phyloP scores from a whole-genome alignment of 805 yeast species.

The Scheffersomyces stipitis region DNA sequence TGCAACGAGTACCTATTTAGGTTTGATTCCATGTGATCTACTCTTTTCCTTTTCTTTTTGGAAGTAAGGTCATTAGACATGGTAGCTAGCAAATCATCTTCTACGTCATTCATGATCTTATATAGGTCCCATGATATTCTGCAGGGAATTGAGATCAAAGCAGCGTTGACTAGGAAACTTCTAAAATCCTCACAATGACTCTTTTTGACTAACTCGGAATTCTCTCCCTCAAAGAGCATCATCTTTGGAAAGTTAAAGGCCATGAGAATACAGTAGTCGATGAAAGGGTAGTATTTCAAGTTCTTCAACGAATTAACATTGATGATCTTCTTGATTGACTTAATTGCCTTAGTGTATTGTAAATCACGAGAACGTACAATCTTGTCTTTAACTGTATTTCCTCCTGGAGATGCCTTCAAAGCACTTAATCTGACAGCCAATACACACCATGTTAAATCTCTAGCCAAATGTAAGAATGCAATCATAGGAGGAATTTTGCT shows the following conservation, averaged over 20 bases:
- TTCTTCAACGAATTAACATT: conserved; percentile 4
- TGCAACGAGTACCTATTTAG: background rate
- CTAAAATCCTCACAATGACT: conserved; percentile 7
- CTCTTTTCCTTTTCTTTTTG: background rate
- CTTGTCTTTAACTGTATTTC: conserved; percentile 3
- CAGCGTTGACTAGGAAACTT: conserved; percentile 8
- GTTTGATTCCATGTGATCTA: background rate
- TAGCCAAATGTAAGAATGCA: conserved; percentile 14
- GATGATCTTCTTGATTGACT: conserved; percentile 9
- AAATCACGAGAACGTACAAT: conserved; percentile 10
- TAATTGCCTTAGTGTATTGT: conserved; percentile 14
- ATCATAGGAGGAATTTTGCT: conserved; percentile 14
- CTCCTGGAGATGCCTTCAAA: conserved; percentile 2
- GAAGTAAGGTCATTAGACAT: background rate
- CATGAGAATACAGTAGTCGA: conserved; percentile 17
- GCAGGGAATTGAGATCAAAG: conserved; percentile 13
- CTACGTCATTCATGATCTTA: conserved; percentile 10
- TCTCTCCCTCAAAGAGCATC: conserved; percentile 13
- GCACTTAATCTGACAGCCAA: conserved; percentile 14
- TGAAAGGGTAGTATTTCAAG: conserved; percentile 14
- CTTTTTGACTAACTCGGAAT: conserved; percentile 1
- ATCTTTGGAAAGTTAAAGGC: conserved; percentile 16
- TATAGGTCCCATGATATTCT: conserved; percentile 16
- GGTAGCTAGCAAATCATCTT: conserved; percentile 1
- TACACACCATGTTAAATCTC: conserved; percentile 18